These are phyloP conservation scores for Tetracladium marchalianum DNA, from an alignment of 495 filamentous ascomycete species.

Conservation along the genomic window DNA sequence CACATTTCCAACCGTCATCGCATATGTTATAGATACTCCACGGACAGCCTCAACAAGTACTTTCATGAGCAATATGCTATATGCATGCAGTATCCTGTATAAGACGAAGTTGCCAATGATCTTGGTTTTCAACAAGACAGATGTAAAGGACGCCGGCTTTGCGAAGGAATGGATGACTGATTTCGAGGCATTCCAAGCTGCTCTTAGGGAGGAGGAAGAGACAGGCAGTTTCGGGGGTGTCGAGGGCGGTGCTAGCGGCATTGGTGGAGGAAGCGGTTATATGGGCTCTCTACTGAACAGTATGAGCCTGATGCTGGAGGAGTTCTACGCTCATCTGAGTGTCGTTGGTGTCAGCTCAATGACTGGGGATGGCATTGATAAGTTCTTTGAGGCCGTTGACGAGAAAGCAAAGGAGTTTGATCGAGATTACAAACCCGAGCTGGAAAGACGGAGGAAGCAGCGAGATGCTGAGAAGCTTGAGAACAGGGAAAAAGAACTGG, in stretches of 20 bases:
- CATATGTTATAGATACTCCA: conserved; percentile 95
- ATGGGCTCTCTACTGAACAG: conserved; percentile 95
- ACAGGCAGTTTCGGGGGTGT: conserved; percentile 63
- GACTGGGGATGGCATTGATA: conserved; percentile 82
- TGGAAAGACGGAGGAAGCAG: conserved; percentile 67
- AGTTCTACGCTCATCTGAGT: conserved; percentile 90
- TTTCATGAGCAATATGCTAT: conserved; percentile 99
- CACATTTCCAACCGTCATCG: conserved; percentile 89
- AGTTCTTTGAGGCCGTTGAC: conserved; percentile 83
- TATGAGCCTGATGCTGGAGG: conserved; percentile 95
- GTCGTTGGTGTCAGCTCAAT: conserved; percentile 90
- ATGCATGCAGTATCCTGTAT: conserved; percentile 95
- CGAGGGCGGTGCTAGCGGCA: conserved; percentile 50
- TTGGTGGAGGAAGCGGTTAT: conserved; percentile 76
- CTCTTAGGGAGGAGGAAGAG: conserved; percentile 70
- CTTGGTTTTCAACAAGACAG: conserved; percentile 96
- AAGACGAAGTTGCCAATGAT: conserved; percentile 99
- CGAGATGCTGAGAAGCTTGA: conserved; percentile 62
- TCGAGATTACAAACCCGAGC: conserved; percentile 83
- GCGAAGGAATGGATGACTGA: conserved; percentile 99
- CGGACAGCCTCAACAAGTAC: conserved; percentile 85
- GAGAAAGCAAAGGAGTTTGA: conserved; percentile 85
- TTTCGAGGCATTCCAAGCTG: conserved; percentile 89
- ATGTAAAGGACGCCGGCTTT: conserved; percentile 81
- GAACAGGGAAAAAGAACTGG: conserved; percentile 67